Percentiles rank a stretch among this genome's conserved stretches.
These are phyloP conservation scores for Umbelopsis sp. DNA, from an alignment of 192 early-diverging fungal genomes.

Conservation along the genomic window DNA sequence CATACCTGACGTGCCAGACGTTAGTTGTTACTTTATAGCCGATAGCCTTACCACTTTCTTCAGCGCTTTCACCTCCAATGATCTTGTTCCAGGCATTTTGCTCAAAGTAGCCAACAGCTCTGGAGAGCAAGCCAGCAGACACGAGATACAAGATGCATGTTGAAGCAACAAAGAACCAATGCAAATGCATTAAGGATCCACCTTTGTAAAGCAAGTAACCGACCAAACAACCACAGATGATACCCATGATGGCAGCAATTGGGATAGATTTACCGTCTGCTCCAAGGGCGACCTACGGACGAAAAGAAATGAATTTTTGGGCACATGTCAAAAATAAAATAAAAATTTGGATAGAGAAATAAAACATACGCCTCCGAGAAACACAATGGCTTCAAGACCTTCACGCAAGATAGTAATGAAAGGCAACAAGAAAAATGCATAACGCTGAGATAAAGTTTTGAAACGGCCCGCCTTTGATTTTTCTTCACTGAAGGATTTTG, in stretches of 20 bases:
- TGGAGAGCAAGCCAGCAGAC: slow-evolving; percentile 78
- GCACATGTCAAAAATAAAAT: not conserved
- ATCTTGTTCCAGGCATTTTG: slow-evolving; percentile 62
- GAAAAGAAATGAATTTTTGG: not conserved
- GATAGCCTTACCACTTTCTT: slow-evolving; percentile 49
- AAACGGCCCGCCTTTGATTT: slow-evolving; percentile 9
- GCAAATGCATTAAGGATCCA: slow-evolving; percentile 67
- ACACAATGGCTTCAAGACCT: slow-evolving; percentile 87
- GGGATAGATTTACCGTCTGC: slow-evolving; percentile 72
- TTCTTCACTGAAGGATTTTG: slow-evolving; percentile 39
- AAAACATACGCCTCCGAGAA: slow-evolving; percentile 79
- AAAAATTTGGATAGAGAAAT: not conserved
- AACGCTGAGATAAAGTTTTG: slow-evolving; percentile 51
- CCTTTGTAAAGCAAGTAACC: slow-evolving; percentile 78
- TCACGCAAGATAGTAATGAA: slow-evolving; percentile 86
- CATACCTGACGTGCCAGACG: slow-evolving; percentile 29
- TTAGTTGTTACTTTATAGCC: slow-evolving; percentile 33
- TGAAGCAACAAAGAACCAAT: slow-evolving; percentile 77
- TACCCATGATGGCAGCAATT: slow-evolving; percentile 74
- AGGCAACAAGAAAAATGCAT: slow-evolving; percentile 81
- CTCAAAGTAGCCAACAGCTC: slow-evolving; percentile 67
- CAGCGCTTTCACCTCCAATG: slow-evolving; percentile 69
- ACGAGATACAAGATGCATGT: slow-evolving; percentile 79
- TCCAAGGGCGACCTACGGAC: slow-evolving; percentile 58
- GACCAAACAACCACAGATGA: slow-evolving; percentile 65